These are phyloP conservation scores for Cephalotrichum gorgonifer DNA, from an alignment of 2,329 filamentous ascomycete species.

Conservation along the genomic window DNA sequence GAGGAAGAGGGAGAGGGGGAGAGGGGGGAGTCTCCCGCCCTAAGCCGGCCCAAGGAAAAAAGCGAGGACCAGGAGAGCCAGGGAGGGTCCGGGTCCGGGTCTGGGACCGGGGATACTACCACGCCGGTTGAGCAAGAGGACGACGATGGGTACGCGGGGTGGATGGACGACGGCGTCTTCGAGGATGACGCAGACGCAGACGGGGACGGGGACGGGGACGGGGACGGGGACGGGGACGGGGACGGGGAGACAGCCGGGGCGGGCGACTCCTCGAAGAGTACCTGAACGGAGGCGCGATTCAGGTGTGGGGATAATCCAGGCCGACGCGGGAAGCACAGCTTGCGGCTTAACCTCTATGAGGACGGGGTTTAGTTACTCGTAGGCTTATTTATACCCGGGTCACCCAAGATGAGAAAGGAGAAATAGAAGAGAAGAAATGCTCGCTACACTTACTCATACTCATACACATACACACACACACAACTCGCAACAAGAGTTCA, in stretches of 20 bases:
- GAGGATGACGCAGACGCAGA: neutral
- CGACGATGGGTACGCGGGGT: slow-evolving; percentile 12
- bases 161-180: slow-evolving; percentile 14
- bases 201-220: neutral
- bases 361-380: too few species aligned
- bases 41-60: too few species aligned
- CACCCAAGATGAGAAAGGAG: neutral
- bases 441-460: too few species aligned
- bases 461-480: too few species aligned
- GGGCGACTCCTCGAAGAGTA: too few species aligned
- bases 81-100: neutral
- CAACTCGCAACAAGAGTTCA: too few species aligned
- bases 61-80: too few species aligned
- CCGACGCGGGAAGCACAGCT: too few species aligned
- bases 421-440: neutral
- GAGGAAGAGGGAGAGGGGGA: neutral
- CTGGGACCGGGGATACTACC: slow-evolving; percentile 6
- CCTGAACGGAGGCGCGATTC: too few species aligned
- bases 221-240: neutral
- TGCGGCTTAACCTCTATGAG: too few species aligned
- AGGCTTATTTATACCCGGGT: neutral
- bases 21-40: neutral
- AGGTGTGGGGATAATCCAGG: too few species aligned
- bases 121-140: slow-evolving; percentile 14
- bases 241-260: neutral